Base-by-base conservation (phyloP, 78 protist species). In the Dictyostelium brefeldianum region DNA sequence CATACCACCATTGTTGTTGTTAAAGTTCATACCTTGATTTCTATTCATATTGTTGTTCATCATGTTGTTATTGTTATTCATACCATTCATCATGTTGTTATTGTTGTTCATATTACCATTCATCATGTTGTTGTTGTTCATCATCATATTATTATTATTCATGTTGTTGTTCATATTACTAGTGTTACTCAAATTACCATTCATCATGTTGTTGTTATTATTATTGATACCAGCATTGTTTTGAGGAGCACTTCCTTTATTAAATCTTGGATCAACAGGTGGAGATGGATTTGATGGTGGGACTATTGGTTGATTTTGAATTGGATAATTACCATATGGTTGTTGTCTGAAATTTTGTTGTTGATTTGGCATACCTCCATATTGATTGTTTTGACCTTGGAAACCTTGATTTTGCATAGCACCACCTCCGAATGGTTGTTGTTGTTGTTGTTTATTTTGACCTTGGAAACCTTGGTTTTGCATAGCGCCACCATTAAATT, bases 171-270 rank as follows among this genome's bases (percentile, higher is more conserved):
- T 71, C 4, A 8, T 71, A 46, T 48, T 79, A 41, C 1, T 79
- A 7, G 0, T 25, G 20, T n/a, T 74, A 50, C 50, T 74, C 25
- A 48, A 11, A 47, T 73, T 53, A 15, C 18, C 18, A 20, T 53
- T 53, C 59, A 53, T 53, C 59, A 53, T 56, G 11, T 47, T 81
- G 11, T 43, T 81, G 15, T 81, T 50, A 27, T 67, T 62, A n/a
- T 18, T 41, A 64, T 64, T 74, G 3, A 7, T 50, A 71, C 54
- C 36, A 4, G 46, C 81, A 75, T 48, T 25, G 25, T 75, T 75
- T 75, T 75, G 81, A 48, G 81, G 81, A 75, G 81, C 81, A 27
- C 81, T 75, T 75, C 81, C 81, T 43, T 75, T 75, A 36, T 36
- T 36, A 48, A 75, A 43, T 48, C 81, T 75, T 75, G 81, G 81